Evolutionary conservation across 495 filamentous ascomycete species (phyloP).

Genomic region (Alectoria sarmentosa): DNA sequence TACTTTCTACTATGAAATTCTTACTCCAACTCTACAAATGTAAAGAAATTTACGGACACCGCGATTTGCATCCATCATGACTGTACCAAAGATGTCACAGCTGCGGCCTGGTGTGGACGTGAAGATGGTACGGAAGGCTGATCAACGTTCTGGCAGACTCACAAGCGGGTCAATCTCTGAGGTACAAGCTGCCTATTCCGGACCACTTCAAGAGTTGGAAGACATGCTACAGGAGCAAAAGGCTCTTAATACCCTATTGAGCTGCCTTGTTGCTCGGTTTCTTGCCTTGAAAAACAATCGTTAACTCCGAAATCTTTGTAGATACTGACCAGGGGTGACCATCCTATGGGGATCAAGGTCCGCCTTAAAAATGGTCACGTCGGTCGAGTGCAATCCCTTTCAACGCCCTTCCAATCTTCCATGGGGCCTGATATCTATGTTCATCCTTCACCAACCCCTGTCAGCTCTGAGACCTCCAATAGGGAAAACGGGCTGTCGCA

Average conservation of each 20-base stretch:
- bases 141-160: constrained; percentile 62
- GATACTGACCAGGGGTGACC: constrained; percentile 60
- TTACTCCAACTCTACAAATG: too few species aligned
- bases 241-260: neutral
- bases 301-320: neutral
- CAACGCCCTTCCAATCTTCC: neutral
- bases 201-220: neutral
- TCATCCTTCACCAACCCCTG: neutral
- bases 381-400: constrained; percentile 53
- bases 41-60: neutral
- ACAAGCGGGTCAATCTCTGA: constrained; percentile 54
- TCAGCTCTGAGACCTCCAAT: neutral
- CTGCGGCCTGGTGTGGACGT: constrained; percentile 52
- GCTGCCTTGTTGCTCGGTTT: neutral
- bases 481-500: neutral
- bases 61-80: neutral
- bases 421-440: neutral
- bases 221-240: neutral
- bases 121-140: constrained; percentile 62
- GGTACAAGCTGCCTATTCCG: neutral
- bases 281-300: neutral
- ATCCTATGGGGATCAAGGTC: constrained; percentile 73
- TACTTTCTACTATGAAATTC: too few species aligned
- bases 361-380: constrained; percentile 58
- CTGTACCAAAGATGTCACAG: constrained; percentile 43